phyloP scores from a whole-genome alignment of 352 stramenopile genomes.

The Pythium chondricola region DNA sequence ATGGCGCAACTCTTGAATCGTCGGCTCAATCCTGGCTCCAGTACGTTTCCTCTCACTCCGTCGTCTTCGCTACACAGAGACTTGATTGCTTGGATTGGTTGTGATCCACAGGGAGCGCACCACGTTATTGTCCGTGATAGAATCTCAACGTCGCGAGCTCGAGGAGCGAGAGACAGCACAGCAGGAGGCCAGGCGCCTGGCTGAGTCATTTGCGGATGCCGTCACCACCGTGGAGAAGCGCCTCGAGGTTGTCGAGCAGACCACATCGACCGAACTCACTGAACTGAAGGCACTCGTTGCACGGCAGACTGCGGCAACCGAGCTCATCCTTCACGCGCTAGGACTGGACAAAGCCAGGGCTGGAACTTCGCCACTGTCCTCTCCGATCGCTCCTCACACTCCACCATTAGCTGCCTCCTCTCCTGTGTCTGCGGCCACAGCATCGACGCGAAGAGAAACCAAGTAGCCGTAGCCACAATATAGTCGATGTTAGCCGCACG shows the following conservation, averaged over 20 bases:
- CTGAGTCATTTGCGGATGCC: constrained; percentile 45
- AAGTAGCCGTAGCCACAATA: constrained; percentile 1
- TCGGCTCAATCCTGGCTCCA: too few relatives aligned
- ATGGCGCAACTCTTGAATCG: too few relatives aligned
- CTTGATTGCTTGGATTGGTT: too few relatives aligned
- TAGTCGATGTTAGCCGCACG: constrained; percentile 1
- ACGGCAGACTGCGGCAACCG: constrained; percentile 33
- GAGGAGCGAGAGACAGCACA: constrained; percentile 43
- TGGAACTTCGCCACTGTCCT: background rate
- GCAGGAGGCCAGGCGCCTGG: constrained; percentile 42
- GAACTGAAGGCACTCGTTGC: constrained; percentile 39
- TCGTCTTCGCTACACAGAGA: too few relatives aligned
- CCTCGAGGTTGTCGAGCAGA: constrained; percentile 39
- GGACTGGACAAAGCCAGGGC: constrained; percentile 17
- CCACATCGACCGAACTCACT: constrained; percentile 30
- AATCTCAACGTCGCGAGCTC: constrained; percentile 53
- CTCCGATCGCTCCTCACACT: background rate
- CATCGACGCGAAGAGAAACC: constrained; percentile 11
- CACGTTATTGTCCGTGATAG: constrained; percentile 52
- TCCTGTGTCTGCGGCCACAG: background rate
- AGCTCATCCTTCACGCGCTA: constrained; percentile 48
- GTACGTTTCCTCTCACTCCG: too few relatives aligned
- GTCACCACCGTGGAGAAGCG: constrained; percentile 55
- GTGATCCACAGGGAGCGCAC: constrained; percentile 48
- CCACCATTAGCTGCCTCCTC: background rate